These are phyloP conservation scores for Dendrobium catenatum DNA, from an alignment of 106 monocot genomes.

Conservation along the genomic window DNA sequence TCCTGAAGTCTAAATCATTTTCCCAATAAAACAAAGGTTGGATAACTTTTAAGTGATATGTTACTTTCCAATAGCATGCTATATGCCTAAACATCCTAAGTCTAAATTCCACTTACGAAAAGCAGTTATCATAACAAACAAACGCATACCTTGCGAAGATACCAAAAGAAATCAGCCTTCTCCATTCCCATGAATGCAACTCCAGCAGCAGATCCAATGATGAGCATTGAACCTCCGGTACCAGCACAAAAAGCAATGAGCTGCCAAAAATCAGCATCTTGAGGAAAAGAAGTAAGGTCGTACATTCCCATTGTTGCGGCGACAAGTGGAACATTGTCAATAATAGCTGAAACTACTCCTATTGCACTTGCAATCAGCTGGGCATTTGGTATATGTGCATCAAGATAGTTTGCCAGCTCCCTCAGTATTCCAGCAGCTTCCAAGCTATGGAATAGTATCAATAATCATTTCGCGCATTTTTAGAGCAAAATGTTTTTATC, in stretches of 20 bases:
- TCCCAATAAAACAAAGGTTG: too few species aligned
- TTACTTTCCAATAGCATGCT: too few species aligned
- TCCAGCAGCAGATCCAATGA: constrained; percentile 96
- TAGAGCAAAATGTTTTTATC: not conserved
- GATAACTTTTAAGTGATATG: too few species aligned
- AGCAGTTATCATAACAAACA: not conserved
- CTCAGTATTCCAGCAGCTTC: constrained; percentile 92
- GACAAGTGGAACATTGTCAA: constrained; percentile 95
- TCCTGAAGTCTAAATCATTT: too few species aligned
- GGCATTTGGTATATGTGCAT: constrained; percentile 67
- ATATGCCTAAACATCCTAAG: too few species aligned
- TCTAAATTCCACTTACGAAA: not conserved
- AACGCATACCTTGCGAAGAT: constrained; percentile 69
- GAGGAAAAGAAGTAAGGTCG: constrained; percentile 78
- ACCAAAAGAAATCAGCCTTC: constrained; percentile 98
- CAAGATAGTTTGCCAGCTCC: constrained; percentile 93
- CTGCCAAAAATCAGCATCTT: constrained; percentile 98
- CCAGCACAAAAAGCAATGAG: constrained; percentile 96
- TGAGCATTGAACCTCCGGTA: constrained; percentile 97
- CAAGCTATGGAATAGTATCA: constrained; percentile 40
- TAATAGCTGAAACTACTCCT: constrained; percentile 79
- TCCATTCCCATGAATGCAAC: constrained; percentile 99
- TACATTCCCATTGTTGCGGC: constrained; percentile 99
- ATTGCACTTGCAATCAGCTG: constrained; percentile 88
- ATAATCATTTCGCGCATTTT: not conserved